Evolutionary conservation across 1,139 yeast species (phyloP).

Genomic region (Pichia sp.): DNA sequence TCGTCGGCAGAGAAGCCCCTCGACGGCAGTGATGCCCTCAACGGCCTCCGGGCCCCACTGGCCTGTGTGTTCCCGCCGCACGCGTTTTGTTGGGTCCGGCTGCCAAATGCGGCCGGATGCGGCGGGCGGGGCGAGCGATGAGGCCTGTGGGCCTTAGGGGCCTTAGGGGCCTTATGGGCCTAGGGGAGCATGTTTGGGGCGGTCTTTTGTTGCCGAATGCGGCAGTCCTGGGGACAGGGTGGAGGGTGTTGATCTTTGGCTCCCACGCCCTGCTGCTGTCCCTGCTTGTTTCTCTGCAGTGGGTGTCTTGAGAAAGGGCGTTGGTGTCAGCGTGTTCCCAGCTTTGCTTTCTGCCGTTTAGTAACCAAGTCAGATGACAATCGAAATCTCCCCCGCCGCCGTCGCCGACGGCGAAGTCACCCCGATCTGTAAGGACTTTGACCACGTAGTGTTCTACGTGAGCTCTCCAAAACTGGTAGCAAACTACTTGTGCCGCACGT

Average conservation of each 20-base stretch:
- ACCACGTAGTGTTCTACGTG: slow-evolving; percentile 56
- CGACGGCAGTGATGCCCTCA: too few relatives aligned
- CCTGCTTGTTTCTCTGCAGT: too few relatives aligned
- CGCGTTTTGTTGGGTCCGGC: too few relatives aligned
- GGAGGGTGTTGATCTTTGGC: neutral
- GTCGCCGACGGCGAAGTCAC: neutral
- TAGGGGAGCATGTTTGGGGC: neutral
- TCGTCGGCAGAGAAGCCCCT: too few relatives aligned
- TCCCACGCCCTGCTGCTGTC: neutral
- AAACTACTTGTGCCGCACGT: slow-evolving; percentile 45
- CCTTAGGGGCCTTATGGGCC: too few relatives aligned
- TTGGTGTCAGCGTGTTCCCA: neutral
- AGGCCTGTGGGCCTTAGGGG: too few relatives aligned
- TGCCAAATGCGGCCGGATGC: too few relatives aligned
- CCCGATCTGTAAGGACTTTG: slow-evolving; percentile 33
- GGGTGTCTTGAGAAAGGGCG: too few relatives aligned
- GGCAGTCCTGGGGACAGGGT: neutral
- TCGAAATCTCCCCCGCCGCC: slow-evolving; percentile 6
- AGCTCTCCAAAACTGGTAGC: slow-evolving; percentile 70
- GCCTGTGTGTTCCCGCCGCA: too few relatives aligned
- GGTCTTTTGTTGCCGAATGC: neutral
- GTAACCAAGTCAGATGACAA: neutral
- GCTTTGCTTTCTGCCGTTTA: neutral
- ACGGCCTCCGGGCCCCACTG: too few relatives aligned
- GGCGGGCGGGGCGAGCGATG: too few relatives aligned